Base-by-base conservation (phyloP, 192 early-diverging fungal genomes). In the Thamnidium elegans region DNA sequence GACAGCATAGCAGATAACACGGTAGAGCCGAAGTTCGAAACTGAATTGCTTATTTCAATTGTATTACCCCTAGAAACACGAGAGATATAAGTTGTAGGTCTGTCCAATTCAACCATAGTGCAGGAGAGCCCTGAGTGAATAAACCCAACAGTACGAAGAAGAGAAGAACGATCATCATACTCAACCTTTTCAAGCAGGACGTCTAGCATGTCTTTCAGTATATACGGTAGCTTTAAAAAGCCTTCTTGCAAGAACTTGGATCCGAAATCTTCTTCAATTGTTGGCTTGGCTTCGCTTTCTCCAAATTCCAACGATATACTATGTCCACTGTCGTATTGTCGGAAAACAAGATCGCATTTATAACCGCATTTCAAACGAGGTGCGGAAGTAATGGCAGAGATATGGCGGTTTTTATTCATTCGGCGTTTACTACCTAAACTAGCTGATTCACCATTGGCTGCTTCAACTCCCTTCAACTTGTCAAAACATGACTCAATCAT, bases 131-230 rank as follows among this genome's bases (percentile, higher is more conserved):
- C 46, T 0, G 46, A 48, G 15, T 48, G 46, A 1, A 48, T 1
- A n/a, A 48, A 0, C 3, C 46, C 46, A 48, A 48, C 14, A 15
- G 46, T 48, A n/a, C 46, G 46, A 48, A 48, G 46, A n/a, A n/a
- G n/a, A n/a, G n/a, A n/a, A n/a, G n/a, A n/a, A n/a, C n/a, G n/a
- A n/a, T 26, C 3, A 26, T 3, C 43, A 23, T 51, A 51, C 0
- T 51, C 20, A 23, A 51, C 6, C 50, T 21, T 7, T 6, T 23
- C 2, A 8, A 51, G 50, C 20, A 51, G 7, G 3, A 23, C 20
- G 4, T 51, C 50, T 7, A 51, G 19, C 50, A 51, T 51, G 19
- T 51, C 50, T 21, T 51, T 51, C 50, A n/a, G n/a, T n/a, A n/a
- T n/a, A n/a, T n/a, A n/a, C n/a, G 23, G 19, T 51, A 23, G 50